A percentile compares a stretch with the other conserved stretches of the same genome.
Evolutionary conservation across 2,329 filamentous ascomycete genomes (phyloP).

Genomic region (Cladosporium sp.): DNA sequence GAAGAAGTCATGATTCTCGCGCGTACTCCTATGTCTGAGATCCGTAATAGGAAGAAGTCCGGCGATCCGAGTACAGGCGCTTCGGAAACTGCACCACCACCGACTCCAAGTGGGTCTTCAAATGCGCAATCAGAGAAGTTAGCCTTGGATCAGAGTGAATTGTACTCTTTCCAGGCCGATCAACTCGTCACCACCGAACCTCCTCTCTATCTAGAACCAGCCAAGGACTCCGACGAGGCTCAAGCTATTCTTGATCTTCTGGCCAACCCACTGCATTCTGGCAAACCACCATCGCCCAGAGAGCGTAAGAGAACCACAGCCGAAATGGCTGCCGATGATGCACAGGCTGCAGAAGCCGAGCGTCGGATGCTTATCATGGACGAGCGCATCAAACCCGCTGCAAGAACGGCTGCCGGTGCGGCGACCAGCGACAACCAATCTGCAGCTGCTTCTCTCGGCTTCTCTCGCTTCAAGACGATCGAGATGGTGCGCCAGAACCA

Average conservation of each 20-base stretch:
- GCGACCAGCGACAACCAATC: conserved; percentile 71
- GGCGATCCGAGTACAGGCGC: conserved; percentile 14
- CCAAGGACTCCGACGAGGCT: conserved; percentile 63
- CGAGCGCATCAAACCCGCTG: conserved; percentile 66
- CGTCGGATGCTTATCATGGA: conserved; percentile 91
- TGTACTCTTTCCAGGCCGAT: conserved; percentile 71
- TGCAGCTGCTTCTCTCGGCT: conserved; percentile 69
- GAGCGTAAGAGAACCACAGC: conserved; percentile 88
- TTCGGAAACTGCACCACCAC: conserved; percentile 48
- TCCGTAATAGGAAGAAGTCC: conserved; percentile 39
- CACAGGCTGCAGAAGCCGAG: conserved; percentile 81
- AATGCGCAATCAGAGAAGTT: conserved; percentile 61
- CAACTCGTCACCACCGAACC: conserved; percentile 70
- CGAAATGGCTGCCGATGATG: conserved; percentile 92
- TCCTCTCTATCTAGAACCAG: conserved; percentile 73
- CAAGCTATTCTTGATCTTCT: conserved; percentile 68
- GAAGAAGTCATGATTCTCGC: conserved; percentile 74
- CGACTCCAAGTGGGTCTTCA: conserved; percentile 59
- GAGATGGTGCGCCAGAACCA: conserved; percentile 65
- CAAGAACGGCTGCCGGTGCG: conserved; percentile 52
- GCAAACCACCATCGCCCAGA: conserved; percentile 77
- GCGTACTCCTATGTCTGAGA: conserved; percentile 58
- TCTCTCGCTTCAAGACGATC: conserved; percentile 88
- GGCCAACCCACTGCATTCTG: conserved; percentile 71
- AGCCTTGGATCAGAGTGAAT: conserved; percentile 70